A percentile compares a stretch with the other conserved stretches of the same genome.
These are phyloP conservation scores for Phytophthora brassicae DNA, from an alignment of 352 stramenopile genomes.

Conservation along the genomic window DNA sequence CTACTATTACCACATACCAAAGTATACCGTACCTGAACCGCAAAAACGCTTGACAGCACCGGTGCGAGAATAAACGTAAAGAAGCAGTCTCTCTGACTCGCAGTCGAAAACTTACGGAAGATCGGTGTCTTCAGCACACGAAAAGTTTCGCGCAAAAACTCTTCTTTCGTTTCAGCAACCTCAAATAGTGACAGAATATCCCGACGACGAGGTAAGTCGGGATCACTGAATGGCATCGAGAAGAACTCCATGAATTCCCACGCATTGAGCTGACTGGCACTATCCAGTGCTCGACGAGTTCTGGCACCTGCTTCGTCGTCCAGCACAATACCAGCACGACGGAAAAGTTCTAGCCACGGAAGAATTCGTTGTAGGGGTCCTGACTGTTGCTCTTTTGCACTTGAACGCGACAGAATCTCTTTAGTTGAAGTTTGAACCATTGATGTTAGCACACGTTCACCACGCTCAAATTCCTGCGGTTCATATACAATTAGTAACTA, in stretches of 20 bases:
- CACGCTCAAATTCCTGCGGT: conserved; percentile 39
- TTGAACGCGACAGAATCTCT: conserved; percentile 30
- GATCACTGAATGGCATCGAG: conserved; percentile 74
- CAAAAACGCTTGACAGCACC: conserved; percentile 77
- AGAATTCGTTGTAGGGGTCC: conserved; percentile 38
- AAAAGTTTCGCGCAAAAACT: conserved; percentile 56
- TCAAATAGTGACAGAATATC: conserved; percentile 72
- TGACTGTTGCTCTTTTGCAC: conserved; percentile 15
- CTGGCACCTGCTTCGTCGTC: conserved; percentile 53
- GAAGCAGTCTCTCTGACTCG: conserved; percentile 39
- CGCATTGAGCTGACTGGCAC: conserved; percentile 48
- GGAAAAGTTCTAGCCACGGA: conserved; percentile 74
- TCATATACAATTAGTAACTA: conserved; percentile 15
- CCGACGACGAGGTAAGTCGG: conserved; percentile 52
- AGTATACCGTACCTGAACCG: conserved; percentile 56
- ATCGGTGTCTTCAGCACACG: conserved; percentile 49
- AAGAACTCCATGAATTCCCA: conserved; percentile 84
- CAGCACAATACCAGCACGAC: conserved; percentile 49
- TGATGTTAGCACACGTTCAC: conserved; percentile 26
- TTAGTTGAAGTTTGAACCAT: conserved; percentile 23
- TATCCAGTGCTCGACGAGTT: conserved; percentile 43
- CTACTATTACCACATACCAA: background rate
- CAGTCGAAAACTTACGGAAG: conserved; percentile 44
- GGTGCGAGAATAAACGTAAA: conserved; percentile 73
- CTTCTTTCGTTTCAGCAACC: conserved; percentile 53